phyloP scores from a whole-genome alignment of 2,329 filamentous ascomycete genomes.

The Fusarium praegraminearum region DNA sequence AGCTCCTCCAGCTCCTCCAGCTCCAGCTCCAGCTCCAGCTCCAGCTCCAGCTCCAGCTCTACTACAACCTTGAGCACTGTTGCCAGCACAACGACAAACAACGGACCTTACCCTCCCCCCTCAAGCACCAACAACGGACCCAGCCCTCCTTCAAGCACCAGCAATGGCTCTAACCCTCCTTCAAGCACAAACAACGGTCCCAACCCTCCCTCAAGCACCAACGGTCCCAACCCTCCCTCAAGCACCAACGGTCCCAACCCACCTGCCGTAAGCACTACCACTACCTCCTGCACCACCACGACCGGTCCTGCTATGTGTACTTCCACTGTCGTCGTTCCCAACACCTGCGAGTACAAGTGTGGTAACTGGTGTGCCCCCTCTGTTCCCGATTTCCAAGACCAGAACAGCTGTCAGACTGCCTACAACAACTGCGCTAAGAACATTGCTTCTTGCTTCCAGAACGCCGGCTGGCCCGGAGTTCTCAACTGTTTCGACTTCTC shows the following conservation, averaged over 20 bases:
- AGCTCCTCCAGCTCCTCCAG: neutral
- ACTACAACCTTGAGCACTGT: slow-evolving; percentile 46
- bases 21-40: slow-evolving; percentile 15
- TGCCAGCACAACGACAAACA: slow-evolving; percentile 8
- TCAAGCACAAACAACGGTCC: slow-evolving; percentile 3
- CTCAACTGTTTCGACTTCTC: slow-evolving; percentile 64
- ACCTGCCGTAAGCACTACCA: slow-evolving; percentile 26
- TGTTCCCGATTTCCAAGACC: slow-evolving; percentile 61
- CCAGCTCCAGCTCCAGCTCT: slow-evolving; percentile 13
- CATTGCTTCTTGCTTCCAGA: slow-evolving; percentile 63
- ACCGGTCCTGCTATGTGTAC: slow-evolving; percentile 60
- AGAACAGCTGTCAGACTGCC: slow-evolving; percentile 56
- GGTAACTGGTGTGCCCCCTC: slow-evolving; percentile 66
- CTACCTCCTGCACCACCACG: slow-evolving; percentile 50
- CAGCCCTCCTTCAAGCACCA: slow-evolving; percentile 34
- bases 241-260: neutral
- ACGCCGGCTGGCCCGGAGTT: slow-evolving; percentile 63
- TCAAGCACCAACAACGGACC: slow-evolving; percentile 36
- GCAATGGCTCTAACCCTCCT: slow-evolving; percentile 17
- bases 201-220: neutral
- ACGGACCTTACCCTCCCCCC: slow-evolving; percentile 8
- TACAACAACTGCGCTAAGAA: slow-evolving; percentile 61
- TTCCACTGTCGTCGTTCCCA: slow-evolving; percentile 58
- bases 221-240: neutral
- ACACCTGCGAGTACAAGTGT: slow-evolving; percentile 66